phyloP scores from a whole-genome alignment of 306 rosid genomes.

The Oxytropis ochrocephala region DNA sequence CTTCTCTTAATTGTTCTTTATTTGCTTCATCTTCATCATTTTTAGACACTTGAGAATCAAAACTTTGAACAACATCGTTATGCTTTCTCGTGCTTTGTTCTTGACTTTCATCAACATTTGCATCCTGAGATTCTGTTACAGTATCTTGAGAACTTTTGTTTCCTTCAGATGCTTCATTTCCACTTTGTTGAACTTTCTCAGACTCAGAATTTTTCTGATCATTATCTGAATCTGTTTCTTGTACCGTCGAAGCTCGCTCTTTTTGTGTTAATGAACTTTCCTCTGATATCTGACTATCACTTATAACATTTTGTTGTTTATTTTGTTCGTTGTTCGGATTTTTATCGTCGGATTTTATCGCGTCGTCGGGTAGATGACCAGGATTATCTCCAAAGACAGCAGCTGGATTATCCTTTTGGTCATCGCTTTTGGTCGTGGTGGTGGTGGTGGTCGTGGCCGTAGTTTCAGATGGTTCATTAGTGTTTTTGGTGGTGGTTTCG shows the following conservation, averaged over 20 bases:
- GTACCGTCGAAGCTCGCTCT: slow-evolving; percentile 19
- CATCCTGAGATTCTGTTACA: background rate
- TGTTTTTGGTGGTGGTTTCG: background rate
- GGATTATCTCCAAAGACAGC: slow-evolving; percentile 57
- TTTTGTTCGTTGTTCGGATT: slow-evolving; percentile 5
- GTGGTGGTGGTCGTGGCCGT: background rate
- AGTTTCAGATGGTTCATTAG: background rate
- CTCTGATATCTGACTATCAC: slow-evolving; percentile 39
- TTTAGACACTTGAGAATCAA: slow-evolving; percentile 23
- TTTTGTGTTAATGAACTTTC: slow-evolving; percentile 37
- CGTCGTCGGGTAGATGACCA: slow-evolving; percentile 72
- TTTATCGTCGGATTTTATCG: slow-evolving; percentile 47
- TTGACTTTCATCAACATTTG: slow-evolving; percentile 14
- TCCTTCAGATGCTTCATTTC: slow-evolving; percentile 1
- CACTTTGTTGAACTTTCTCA: slow-evolving; percentile 21
- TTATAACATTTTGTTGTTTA: slow-evolving; percentile 8
- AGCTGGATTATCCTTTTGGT: background rate
- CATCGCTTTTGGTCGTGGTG: background rate
- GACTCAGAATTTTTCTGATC: slow-evolving; percentile 29
- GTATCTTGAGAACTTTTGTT: slow-evolving; percentile 20
- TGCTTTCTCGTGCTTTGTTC: slow-evolving; percentile 3
- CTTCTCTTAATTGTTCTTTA: slow-evolving; percentile 32
- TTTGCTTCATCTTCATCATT: slow-evolving; percentile 29
- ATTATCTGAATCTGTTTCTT: background rate
- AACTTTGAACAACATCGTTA: slow-evolving; percentile 15